A percentile compares a stretch with the other conserved stretches of the same genome.
Evolutionary conservation across 108 stramenopile genomes (phyloP).

Genomic region (Skeletonema marinoi): DNA sequence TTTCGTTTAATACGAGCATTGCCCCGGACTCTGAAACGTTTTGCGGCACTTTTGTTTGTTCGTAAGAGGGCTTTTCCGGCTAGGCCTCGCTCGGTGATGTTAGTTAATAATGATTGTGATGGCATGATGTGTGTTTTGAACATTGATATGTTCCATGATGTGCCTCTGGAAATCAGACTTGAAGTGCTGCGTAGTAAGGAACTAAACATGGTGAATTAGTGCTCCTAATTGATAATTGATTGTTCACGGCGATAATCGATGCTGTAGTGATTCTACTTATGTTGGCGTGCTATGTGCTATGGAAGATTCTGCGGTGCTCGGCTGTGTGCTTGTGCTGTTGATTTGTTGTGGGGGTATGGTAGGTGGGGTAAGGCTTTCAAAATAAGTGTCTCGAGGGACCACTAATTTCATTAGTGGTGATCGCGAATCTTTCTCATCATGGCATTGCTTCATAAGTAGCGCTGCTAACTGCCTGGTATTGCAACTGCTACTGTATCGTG

Average conservation of each 20-base stretch:
- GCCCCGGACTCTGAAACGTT: slow-evolving; percentile 73
- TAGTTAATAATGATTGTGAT: neutral
- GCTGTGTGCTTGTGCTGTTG: too few species aligned
- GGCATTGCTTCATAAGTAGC: too few species aligned
- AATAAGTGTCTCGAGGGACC: too few species aligned
- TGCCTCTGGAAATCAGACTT: slow-evolving; percentile 5
- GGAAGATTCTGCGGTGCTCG: too few species aligned
- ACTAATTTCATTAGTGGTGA: too few species aligned
- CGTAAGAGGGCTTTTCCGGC: slow-evolving; percentile 59
- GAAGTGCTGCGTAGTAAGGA: slow-evolving; percentile 20
- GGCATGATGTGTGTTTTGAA: neutral
- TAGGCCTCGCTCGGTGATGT: slow-evolving; percentile 9
- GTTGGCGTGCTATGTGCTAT: too few species aligned
- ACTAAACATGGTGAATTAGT: slow-evolving; percentile 19
- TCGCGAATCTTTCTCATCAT: too few species aligned
- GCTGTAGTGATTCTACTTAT: too few species aligned
- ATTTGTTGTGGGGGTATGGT: too few species aligned
- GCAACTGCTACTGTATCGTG: neutral
- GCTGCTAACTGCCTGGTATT: too few species aligned
- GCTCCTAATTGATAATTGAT: neutral
- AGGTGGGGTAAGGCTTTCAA: too few species aligned
- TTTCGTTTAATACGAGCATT: slow-evolving; percentile 73
- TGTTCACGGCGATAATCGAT: neutral
- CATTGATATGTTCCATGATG: neutral
- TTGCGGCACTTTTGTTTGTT: slow-evolving; percentile 75